These are phyloP conservation scores for Eucalyptus leucophloia DNA, from an alignment of 345 rosid species.

Conservation along the genomic window DNA sequence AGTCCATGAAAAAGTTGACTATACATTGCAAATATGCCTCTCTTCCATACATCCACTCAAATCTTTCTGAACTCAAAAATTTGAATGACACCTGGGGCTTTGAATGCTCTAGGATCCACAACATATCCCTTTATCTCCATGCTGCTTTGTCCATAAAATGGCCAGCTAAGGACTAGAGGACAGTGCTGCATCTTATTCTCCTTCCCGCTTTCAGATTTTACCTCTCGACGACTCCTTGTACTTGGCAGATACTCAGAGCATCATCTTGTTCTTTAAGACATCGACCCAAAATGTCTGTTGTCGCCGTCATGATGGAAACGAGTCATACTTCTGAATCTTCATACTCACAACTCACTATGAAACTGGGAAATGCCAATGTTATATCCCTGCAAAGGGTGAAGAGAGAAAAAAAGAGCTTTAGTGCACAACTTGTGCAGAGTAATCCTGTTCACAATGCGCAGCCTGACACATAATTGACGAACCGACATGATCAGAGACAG, in stretches of 20 bases:
- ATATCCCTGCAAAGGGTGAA: constrained; percentile 52
- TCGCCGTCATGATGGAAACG: background rate
- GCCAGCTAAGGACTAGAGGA: background rate
- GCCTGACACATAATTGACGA: background rate
- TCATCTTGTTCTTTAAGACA: background rate
- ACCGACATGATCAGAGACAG: background rate
- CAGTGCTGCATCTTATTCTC: background rate
- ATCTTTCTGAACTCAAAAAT: background rate
- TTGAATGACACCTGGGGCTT: background rate
- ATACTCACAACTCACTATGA: constrained; percentile 35
- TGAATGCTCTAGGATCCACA: background rate
- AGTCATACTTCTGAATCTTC: constrained; percentile 31
- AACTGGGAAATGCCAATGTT: constrained; percentile 76
- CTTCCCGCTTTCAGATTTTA: background rate
- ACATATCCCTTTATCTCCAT: background rate
- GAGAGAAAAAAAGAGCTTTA: background rate
- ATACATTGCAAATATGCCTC: background rate
- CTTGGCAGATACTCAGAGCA: background rate
- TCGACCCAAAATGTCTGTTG: background rate
- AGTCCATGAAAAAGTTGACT: background rate
- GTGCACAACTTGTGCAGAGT: background rate
- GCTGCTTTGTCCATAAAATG: background rate
- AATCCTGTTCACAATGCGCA: background rate
- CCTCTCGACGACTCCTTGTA: background rate
- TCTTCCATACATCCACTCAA: background rate